Evolutionary conservation across 306 rosid species (phyloP), one percentile per base, ranked within the genome.

Genomic region (Lathyrus oleraceus): DNA sequence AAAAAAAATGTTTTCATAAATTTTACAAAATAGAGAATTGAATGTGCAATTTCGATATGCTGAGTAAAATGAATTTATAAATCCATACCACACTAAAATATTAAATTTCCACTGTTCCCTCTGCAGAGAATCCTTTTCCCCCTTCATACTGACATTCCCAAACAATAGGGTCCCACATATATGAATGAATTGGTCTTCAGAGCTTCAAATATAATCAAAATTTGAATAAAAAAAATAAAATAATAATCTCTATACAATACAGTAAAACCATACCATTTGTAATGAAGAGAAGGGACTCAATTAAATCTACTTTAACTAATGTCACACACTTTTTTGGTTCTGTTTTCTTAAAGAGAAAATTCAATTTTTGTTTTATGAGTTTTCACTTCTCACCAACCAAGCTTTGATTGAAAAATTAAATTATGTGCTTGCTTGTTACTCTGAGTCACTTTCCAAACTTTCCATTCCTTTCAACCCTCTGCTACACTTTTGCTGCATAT

Each of bases 381-480:
- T 35, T 67, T 67, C 44, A 57, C 30, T 71, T 56, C 64, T 25
- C 66, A 32, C 65, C 66, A 23, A 11, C 40, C 73, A 21, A 45
- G n/a, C 62, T 35, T 78, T 71, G 57, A 65, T 23, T 73, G 70
- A 53, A 58, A 58, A 58, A 59, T 51, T 39, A 44, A 14, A 7
- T 76, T 38, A 73, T 72, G 71, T 77, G 84, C 72, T 63, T 17
- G 12, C 13, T 57, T 47, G 10, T 53, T 71, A 58, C 61, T 79
- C 80, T 19, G 80, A 71, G 15, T 71, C 80, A 70, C 75, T 75
- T 23, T 76, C 75, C 72, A 42, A 44, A 77, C 65, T 74, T 73
- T 83, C 88, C 88, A 85, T 77, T 78, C 93, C 93, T 69, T 88
- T 85, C 69, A 88, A 78, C 5, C 90, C 93, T 71, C 88, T 81